Conservation (phyloP, 257 asterid species). For the Solanum tarapatanum region DNA sequence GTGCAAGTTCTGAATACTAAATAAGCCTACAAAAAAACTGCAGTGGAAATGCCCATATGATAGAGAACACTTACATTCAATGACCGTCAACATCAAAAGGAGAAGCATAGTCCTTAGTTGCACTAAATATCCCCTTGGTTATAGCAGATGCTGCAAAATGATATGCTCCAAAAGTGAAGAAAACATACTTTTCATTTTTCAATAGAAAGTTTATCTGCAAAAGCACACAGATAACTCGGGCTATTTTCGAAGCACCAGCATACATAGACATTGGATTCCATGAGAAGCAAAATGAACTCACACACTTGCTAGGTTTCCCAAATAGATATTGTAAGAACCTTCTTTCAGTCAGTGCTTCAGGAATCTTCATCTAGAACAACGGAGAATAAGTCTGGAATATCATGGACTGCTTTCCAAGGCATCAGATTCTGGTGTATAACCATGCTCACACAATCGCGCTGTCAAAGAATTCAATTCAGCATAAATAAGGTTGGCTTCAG, state of each 20-base stretch:
- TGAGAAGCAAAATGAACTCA: neutral
- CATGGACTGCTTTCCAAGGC: conserved; percentile 25
- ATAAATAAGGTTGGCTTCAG: conserved; percentile 34
- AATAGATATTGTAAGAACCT: neutral
- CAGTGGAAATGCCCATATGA: neutral
- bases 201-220: neutral
- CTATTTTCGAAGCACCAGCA: neutral
- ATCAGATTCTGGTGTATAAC: conserved; percentile 13
- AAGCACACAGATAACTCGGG: neutral
- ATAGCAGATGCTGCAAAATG: conserved; percentile 97
- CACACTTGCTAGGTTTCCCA: neutral
- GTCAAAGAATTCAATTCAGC: conserved; percentile 46
- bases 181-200: neutral
- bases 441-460: conserved; percentile 38
- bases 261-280: neutral
- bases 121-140: conserved; percentile 88
- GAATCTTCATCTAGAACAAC: neutral
- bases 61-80: conserved; percentile 63
- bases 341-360: neutral
- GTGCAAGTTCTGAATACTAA: neutral
- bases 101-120: conserved; percentile 87
- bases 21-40: neutral
- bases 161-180: neutral
- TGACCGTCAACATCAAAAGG: conserved; percentile 93
- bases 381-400: neutral